phyloP scores from a whole-genome alignment of 2,329 filamentous ascomycete species.

The Hymenoscyphus fructigenus region DNA sequence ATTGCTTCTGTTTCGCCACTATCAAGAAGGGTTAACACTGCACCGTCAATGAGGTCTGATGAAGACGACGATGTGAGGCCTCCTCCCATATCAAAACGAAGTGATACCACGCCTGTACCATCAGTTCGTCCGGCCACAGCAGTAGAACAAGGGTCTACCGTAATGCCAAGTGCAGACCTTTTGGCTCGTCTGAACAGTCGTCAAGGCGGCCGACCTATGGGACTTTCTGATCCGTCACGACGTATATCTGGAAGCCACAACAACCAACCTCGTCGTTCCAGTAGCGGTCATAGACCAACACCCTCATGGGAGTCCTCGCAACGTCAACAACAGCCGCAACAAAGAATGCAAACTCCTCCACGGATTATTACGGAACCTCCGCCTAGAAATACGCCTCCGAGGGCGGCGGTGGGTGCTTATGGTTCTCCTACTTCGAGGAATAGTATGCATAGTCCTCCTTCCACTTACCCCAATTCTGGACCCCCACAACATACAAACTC shows the following conservation, averaged over 20 bases:
- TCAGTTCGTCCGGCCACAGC: slow-evolving; percentile 6
- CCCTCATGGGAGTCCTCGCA: slow-evolving; percentile 13
- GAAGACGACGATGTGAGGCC: slow-evolving; percentile 16
- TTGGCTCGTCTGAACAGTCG: slow-evolving; percentile 35
- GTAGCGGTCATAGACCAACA: slow-evolving; percentile 16
- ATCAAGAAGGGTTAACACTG: slow-evolving; percentile 26
- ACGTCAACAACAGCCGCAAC: background rate
- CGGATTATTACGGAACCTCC: background rate
- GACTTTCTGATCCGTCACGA: slow-evolving; percentile 31
- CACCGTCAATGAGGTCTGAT: slow-evolving; percentile 15
- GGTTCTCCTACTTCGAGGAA: slow-evolving; percentile 5
- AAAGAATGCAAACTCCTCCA: slow-evolving; percentile 6
- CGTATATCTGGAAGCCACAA: slow-evolving; percentile 24
- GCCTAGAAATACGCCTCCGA: slow-evolving; percentile 17
- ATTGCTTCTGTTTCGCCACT: slow-evolving; percentile 8
- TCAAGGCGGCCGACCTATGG: slow-evolving; percentile 29
- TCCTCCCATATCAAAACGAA: slow-evolving; percentile 23
- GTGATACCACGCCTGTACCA: slow-evolving; percentile 25
- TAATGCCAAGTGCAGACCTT: slow-evolving; percentile 32
- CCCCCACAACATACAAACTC: slow-evolving; percentile 18
- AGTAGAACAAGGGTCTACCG: slow-evolving; percentile 7
- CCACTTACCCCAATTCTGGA: slow-evolving; percentile 14
- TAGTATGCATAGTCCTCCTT: slow-evolving; percentile 11
- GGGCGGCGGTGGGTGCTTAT: slow-evolving; percentile 18
- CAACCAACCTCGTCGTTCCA: slow-evolving; percentile 12